phyloP scores from a whole-genome alignment of 768 basidiomycete species.

The Tylopilus felleus region DNA sequence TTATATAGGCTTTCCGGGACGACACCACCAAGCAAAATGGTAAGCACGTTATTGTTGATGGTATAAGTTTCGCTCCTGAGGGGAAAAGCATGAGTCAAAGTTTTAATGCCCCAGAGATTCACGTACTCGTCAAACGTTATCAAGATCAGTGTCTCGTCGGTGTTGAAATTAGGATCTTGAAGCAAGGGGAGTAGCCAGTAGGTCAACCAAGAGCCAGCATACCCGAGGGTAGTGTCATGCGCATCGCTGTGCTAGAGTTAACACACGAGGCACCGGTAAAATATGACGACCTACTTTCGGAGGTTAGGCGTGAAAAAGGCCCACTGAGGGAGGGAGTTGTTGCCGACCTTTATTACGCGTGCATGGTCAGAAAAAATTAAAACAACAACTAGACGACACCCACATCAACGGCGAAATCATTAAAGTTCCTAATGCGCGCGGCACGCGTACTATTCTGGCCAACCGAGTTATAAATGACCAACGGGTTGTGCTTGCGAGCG shows the following conservation, averaged over 20 bases:
- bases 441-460: conserved; percentile 40
- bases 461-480: conserved; percentile 51
- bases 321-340: conserved; percentile 54
- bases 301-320: conserved; percentile 62
- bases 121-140: conserved; percentile 64
- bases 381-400: not conserved
- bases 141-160: conserved; percentile 50
- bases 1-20: conserved; percentile 41
- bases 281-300: conserved; percentile 18
- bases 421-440: conserved; percentile 53
- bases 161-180: conserved; percentile 50
- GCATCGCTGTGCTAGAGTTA: conserved; percentile 43
- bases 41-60: conserved; percentile 46
- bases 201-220: conserved; percentile 42
- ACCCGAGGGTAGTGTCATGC: conserved; percentile 56
- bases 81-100: not conserved
- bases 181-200: conserved; percentile 55
- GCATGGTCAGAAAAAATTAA: not conserved
- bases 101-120: not conserved
- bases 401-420: conserved; percentile 57
- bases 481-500: conserved; percentile 55
- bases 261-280: not conserved
- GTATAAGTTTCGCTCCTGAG: conserved; percentile 28
- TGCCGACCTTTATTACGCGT: conserved; percentile 22
- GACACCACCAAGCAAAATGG: conserved; percentile 44